Percentiles rank a stretch among this genome's conserved stretches.
Evolutionary conservation across 768 basidiomycete genomes (phyloP).

Genomic region (Lentinula detonsa): DNA sequence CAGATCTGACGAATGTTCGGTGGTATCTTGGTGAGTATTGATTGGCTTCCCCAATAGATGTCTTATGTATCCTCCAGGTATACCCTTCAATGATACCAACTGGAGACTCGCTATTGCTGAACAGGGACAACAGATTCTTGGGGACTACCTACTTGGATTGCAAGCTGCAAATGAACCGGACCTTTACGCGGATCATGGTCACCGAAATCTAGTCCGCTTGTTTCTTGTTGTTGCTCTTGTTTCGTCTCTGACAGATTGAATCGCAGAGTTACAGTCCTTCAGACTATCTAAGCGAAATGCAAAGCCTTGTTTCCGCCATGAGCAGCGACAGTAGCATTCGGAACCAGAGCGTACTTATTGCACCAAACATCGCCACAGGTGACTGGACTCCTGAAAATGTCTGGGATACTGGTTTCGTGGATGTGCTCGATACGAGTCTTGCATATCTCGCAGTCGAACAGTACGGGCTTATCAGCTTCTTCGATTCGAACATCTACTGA

Average conservation of each 20-base stretch:
- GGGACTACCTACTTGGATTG: slow-evolving; percentile 58
- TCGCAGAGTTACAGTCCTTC: slow-evolving; percentile 16
- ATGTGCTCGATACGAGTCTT: slow-evolving; percentile 31
- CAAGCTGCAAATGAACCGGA: slow-evolving; percentile 67
- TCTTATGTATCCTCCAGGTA: slow-evolving; percentile 14
- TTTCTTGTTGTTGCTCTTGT: slow-evolving; percentile 12
- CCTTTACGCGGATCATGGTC: slow-evolving; percentile 31
- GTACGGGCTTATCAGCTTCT: slow-evolving; percentile 22
- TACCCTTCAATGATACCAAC: slow-evolving; percentile 68
- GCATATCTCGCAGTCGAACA: slow-evolving; percentile 52
- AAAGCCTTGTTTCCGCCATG: slow-evolving; percentile 38
- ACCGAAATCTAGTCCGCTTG: slow-evolving; percentile 6
- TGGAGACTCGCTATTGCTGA: slow-evolving; percentile 54
- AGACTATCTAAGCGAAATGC: slow-evolving; percentile 54
- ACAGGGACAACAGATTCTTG: slow-evolving; percentile 59
- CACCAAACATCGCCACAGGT: slow-evolving; percentile 45
- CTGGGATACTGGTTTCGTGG: slow-evolving; percentile 50
- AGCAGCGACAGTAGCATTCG: slow-evolving; percentile 20
- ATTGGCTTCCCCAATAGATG: too few species aligned
- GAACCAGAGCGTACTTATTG: slow-evolving; percentile 46
- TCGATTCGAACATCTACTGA: background rate
- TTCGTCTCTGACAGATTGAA: slow-evolving; percentile 9
- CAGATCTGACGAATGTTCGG: slow-evolving; percentile 48
- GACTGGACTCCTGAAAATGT: slow-evolving; percentile 48
- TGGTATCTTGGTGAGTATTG: slow-evolving; percentile 31